Evolutionary conservation across 495 filamentous ascomycete species (phyloP).

Genomic region (Tetracladium setigerum): DNA sequence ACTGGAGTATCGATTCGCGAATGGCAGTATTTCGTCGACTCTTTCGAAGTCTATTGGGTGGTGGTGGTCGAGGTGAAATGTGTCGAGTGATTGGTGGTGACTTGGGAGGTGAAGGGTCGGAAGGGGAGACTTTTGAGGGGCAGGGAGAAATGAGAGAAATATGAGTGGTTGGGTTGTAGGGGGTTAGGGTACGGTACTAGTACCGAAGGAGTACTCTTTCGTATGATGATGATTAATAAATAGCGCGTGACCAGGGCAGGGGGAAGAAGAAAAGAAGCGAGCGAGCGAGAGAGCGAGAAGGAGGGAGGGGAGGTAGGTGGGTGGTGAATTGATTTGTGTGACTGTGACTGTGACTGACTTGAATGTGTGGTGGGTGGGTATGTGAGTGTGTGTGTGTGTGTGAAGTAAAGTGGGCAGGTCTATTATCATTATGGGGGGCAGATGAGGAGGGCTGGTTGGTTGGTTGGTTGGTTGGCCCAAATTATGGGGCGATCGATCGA

Average conservation of each 20-base stretch:
- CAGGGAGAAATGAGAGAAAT: conserved; percentile 5
- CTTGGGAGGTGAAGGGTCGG: no score
- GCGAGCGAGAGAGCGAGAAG: neutral
- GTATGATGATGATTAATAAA: neutral
- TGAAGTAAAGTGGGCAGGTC: neutral
- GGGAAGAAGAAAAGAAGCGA: neutral
- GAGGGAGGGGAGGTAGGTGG: neutral
- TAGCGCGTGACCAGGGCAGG: neutral
- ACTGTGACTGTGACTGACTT: neutral
- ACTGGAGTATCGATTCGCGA: no score
- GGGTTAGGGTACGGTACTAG: neutral
- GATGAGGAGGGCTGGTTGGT: no score
- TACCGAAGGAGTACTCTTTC: conserved; percentile 1
- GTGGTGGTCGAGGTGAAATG: no score
- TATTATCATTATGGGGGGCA: no score
- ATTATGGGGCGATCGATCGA: no score
- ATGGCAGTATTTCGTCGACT: no score
- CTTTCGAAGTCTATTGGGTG: no score
- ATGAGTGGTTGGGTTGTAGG: conserved; percentile 8
- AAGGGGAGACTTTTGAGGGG: conserved; percentile 1
- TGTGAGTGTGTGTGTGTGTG: neutral
- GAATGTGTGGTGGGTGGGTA: no score
- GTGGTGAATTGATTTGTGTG: neutral
- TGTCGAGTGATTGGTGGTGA: no score
- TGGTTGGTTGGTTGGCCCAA: no score